A percentile compares a stretch with the other conserved stretches of the same genome.
phyloP scores from a whole-genome alignment of 2,329 filamentous ascomycete genomes.

The Neonectria neomacrospora region DNA sequence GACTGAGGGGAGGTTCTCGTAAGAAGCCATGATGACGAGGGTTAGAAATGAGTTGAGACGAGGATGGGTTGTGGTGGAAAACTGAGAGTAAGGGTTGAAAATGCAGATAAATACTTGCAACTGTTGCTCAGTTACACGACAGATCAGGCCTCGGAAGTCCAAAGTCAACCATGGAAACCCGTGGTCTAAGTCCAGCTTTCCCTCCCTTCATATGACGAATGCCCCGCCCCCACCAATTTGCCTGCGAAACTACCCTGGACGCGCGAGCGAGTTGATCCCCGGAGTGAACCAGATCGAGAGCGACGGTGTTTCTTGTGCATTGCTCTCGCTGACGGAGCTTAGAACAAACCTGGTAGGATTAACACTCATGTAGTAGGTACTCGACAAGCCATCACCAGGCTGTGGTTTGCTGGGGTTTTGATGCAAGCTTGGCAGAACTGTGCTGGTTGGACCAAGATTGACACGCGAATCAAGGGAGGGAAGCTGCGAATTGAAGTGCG shows the following conservation, averaged over 20 bases:
- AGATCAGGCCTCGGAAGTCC: conserved; percentile 10
- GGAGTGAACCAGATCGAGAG: background rate
- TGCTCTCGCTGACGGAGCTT: background rate
- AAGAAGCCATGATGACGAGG: conserved; percentile 32
- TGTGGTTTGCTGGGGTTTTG: background rate
- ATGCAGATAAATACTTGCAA: conserved; percentile 15
- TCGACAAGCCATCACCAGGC: background rate
- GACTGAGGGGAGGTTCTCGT: conserved; percentile 35
- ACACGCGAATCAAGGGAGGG: no score
- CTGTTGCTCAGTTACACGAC: background rate
- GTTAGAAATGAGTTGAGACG: no score
- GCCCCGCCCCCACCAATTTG: conserved; percentile 22
- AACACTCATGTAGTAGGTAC: background rate
- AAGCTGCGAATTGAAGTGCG: no score
- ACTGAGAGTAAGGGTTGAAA: background rate
- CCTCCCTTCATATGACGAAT: conserved; percentile 10
- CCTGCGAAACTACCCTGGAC: background rate
- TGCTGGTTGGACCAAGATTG: no score
- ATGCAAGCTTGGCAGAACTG: no score
- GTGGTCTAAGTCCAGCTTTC: background rate
- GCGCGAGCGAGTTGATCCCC: background rate
- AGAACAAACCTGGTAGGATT: background rate
- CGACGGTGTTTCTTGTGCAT: background rate
- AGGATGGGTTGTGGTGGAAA: background rate
- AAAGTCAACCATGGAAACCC: conserved; percentile 8